Evolutionary conservation across 2,329 filamentous ascomycete genomes (phyloP), one percentile per base, ranked within the genome.

Genomic region (Fonsecaea erecta): DNA sequence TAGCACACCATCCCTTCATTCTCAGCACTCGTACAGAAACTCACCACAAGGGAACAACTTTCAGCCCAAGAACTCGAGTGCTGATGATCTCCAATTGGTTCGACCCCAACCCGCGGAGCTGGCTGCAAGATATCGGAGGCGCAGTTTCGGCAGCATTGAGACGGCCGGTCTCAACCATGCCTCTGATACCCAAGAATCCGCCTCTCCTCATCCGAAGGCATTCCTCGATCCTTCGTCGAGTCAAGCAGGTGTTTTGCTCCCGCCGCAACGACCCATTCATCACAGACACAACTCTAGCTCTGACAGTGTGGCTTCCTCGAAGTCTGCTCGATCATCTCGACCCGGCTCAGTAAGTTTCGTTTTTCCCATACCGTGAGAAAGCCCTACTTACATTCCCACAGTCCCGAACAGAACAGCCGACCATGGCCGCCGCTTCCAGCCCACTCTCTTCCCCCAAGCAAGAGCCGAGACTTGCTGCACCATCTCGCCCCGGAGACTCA

Each of bases 141-240:
- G 93, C 70, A 97, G 93, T 78, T 86, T 96, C 80, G 91, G 91
- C 70, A 89, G 87, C 63, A 79, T 89, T 66, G 82, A 85, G 70
- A 78, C 77, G 51, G 74, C 76, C 59, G 74, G 76, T 64, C 72
- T 80, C 63, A 74, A 74, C 74, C 66, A 75, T 74, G 60, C 73
- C 73, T 68, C 67, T 72, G 65, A 77, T 54, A 26, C 52, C 14
- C 65, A 71, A 37, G 70, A 74, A 32, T 63, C 70, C 21, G 55
- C 65, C 4, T 68, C 76, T 1, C 71, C 74, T 9, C 75, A 77
- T 65, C 74, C 68, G 61, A 75, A 67, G 70, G 71, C 74, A 52
- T 72, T 77, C 14, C 73, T 75, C 69, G 75, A 26, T 51, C 34
- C 55, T 1, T 51, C 70, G 18, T 72, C 79, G 57, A 16, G 48